Evolutionary conservation across 1,139 yeast genomes (phyloP).

Genomic region (Candida tropicalis): DNA sequence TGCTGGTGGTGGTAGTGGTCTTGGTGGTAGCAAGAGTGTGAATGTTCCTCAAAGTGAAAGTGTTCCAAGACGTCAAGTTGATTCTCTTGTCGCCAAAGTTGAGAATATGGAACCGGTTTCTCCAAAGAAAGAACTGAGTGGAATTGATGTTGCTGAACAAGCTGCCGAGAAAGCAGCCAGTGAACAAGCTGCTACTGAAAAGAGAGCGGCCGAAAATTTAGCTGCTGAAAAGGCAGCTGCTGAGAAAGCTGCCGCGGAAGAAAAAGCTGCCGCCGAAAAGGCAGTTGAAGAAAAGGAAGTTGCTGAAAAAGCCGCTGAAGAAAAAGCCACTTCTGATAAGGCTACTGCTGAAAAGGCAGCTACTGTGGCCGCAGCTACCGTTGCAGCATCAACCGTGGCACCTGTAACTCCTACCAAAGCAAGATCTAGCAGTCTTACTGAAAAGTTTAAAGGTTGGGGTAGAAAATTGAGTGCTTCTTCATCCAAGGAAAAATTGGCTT

Average conservation of each 20-base stretch:
- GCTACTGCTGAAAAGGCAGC: slow-evolving; percentile 13
- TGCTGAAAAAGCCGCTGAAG: not conserved
- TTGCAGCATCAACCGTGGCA: slow-evolving; percentile 9
- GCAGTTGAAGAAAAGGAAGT: not conserved
- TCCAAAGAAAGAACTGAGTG: too few relatives aligned
- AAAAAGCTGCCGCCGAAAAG: not conserved
- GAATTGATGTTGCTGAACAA: too few relatives aligned
- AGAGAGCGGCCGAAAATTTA: slow-evolving; percentile 11
- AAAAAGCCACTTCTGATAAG: not conserved
- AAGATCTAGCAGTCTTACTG: slow-evolving; percentile 23
- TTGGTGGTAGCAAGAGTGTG: slow-evolving; percentile 2
- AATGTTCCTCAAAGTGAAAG: not conserved
- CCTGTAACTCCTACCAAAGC: slow-evolving; percentile 14
- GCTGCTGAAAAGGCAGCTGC: slow-evolving; percentile 5
- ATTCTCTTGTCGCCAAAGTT: too few relatives aligned
- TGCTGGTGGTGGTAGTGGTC: slow-evolving; percentile 16
- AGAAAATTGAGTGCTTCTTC: slow-evolving; percentile 18
- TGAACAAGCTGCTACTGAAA: slow-evolving; percentile 1
- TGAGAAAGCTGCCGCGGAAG: not conserved
- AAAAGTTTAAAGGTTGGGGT: slow-evolving; percentile 27
- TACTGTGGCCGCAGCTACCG: slow-evolving; percentile 14
- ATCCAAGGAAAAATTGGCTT: slow-evolving; percentile 2
- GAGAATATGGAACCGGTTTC: too few relatives aligned
- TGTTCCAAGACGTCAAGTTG: too few relatives aligned
- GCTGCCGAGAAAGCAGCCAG: not conserved